phyloP scores from a whole-genome alignment of 352 stramenopile genomes.

The Blastocystis sp. region DNA sequence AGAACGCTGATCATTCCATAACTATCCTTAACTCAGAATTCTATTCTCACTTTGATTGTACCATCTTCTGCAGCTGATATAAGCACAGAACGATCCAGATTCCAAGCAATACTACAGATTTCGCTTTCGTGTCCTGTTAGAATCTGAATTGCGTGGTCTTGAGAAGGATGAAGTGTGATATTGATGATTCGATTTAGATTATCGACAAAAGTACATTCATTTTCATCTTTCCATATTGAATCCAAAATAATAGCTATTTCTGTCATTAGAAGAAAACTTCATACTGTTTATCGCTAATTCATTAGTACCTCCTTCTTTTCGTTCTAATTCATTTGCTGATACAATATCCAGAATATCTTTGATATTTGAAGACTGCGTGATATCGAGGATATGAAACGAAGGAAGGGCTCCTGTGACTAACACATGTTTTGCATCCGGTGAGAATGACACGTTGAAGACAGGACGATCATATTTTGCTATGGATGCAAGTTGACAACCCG shows the following conservation, averaged over 20 bases:
- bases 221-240: background rate
- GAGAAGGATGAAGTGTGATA: background rate
- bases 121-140: slow-evolving; percentile 12
- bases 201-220: slow-evolving; percentile 24
- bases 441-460: slow-evolving; percentile 16
- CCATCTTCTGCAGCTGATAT: slow-evolving; percentile 23
- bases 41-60: background rate
- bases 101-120: slow-evolving; percentile 27
- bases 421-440: background rate
- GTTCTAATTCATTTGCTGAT: background rate
- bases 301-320: background rate
- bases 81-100: background rate
- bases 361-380: background rate
- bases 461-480: background rate
- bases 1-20: slow-evolving; percentile 7
- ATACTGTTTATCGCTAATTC: slow-evolving; percentile 6
- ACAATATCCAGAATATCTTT: background rate
- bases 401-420: slow-evolving; percentile 21
- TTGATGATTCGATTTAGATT: slow-evolving; percentile 27
- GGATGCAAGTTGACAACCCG: background rate
- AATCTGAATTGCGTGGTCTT: background rate
- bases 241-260: slow-evolving; percentile 27
- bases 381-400: slow-evolving; percentile 9
- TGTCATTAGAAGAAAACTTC: background rate
- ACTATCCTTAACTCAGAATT: background rate